Conservation (phyloP, 257 asterid genomes). For the Ehretia macrophylla region DNA sequence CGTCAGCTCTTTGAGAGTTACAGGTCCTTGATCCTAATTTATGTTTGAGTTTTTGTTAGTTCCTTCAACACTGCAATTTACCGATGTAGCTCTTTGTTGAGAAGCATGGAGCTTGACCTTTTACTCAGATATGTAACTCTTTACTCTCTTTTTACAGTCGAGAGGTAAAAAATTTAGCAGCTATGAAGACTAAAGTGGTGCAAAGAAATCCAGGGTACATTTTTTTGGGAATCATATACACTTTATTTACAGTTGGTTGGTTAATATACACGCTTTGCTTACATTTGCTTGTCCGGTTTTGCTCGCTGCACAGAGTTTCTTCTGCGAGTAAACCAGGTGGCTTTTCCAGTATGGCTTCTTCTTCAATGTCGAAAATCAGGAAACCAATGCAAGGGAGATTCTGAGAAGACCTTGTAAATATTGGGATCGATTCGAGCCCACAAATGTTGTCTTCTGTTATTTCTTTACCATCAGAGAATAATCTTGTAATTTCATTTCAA, state of each 20-base stretch:
- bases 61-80: background rate
- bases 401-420: background rate
- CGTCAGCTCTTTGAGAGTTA: background rate
- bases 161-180: conserved; percentile 70
- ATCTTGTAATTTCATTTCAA: background rate
- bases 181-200: conserved; percentile 52
- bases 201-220: conserved; percentile 47
- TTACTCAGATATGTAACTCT: conserved; percentile 5
- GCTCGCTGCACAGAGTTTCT: conserved; percentile 12
- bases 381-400: conserved; percentile 10
- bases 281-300: no score
- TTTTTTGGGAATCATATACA: background rate
- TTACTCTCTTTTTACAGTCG: conserved; percentile 42
- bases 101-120: background rate
- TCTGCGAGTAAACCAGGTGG: conserved; percentile 15
- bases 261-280: background rate
- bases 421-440: no score
- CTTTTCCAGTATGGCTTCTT: conserved; percentile 14
- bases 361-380: conserved; percentile 18
- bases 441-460: no score
- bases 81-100: background rate
- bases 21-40: background rate
- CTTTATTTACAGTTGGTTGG: background rate
- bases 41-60: background rate
- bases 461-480: background rate